Evolutionary conservation across 1,139 yeast genomes (phyloP), one percentile per base, ranked within the genome.

Genomic region (Lodderomyces theae): DNA sequence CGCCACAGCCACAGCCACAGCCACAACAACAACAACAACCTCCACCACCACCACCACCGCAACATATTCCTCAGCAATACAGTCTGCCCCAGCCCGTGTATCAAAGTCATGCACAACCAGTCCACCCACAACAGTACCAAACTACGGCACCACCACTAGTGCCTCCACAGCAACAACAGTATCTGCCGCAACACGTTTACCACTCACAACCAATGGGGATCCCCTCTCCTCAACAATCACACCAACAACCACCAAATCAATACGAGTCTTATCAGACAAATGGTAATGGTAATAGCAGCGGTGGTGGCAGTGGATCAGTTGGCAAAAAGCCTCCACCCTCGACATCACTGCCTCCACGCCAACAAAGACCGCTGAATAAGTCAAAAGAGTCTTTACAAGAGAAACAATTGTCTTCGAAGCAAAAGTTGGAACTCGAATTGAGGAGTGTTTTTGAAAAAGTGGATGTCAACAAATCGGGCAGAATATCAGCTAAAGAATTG

Each of bases 401-500:
- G 13, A 26, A 36, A n/a, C 24, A 21, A 10, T 16, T 41, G 15
- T 36, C 50, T 3, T 44, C 51, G 5, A 45, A 48, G 26, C 50
- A 48, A 29, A 43, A 44, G 34, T 42, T 79, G 40, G 82, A 77
- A 49, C 59, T 62, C 25, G 80, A 79, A 50, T 64, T 79, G 42
- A 61, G 79, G 32, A 64, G 74, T 5, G 71, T 79, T 10, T 80
- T 80, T 51, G 80, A 75, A 42, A 72, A 72, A 43, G 82, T 77
- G 2, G 86, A 80, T 52, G 54, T 66, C 17, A 69, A 77, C 51
- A 63, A 66, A 36, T 74, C 77, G 29, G 90, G 90, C 0, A 64
- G 61, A 42, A 69, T 84, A 34, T 74, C 82, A 2, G 80, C 79
- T 37, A 60, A 60, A 12, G 92, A 84, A 60, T 67, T 84, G 42